These are phyloP conservation scores for Dictyostelium discoideum DNA, from an alignment of 78 protist genomes.

Conservation along the genomic window DNA sequence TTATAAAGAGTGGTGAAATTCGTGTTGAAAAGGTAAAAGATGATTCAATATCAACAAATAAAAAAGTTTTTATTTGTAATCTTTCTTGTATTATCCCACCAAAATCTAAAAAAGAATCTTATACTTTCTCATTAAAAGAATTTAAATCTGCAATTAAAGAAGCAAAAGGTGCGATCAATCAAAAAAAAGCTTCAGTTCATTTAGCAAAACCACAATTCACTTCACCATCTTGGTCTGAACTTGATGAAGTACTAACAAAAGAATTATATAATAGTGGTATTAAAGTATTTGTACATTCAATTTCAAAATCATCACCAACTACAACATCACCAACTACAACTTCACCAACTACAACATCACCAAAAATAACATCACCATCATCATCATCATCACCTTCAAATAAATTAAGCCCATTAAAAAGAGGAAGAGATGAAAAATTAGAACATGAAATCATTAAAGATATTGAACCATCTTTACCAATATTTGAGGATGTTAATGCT, in stretches of 20 bases:
- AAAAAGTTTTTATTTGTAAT: constrained; percentile 35
- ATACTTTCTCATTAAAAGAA: background rate
- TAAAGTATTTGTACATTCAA: constrained; percentile 48
- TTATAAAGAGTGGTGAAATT: constrained; percentile 16
- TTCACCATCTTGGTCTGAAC: constrained; percentile 22
- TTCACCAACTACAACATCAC: background rate
- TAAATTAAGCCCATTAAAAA: background rate
- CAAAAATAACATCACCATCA: background rate
- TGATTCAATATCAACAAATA: background rate
- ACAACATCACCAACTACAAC: too few species aligned
- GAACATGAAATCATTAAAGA: constrained; percentile 12
- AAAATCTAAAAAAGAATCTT: background rate
- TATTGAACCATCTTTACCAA: background rate
- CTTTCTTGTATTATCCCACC: constrained; percentile 31
- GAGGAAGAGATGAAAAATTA: constrained; percentile 3
- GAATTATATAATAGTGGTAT: constrained; percentile 17
- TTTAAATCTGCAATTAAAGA: constrained; percentile 1
- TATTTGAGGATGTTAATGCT: constrained; percentile 24
- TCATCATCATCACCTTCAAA: background rate
- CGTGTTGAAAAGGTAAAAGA: background rate
- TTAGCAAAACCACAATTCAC: constrained; percentile 15
- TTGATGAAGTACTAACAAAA: constrained; percentile 11
- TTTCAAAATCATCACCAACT: background rate
- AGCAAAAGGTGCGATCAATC: background rate
- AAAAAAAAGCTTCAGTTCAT: constrained; percentile 46